Evolutionary conservation across 805 yeast species (phyloP), one percentile per base, ranked within the genome.

Genomic region (Cyberlindnera subsufficiens): DNA sequence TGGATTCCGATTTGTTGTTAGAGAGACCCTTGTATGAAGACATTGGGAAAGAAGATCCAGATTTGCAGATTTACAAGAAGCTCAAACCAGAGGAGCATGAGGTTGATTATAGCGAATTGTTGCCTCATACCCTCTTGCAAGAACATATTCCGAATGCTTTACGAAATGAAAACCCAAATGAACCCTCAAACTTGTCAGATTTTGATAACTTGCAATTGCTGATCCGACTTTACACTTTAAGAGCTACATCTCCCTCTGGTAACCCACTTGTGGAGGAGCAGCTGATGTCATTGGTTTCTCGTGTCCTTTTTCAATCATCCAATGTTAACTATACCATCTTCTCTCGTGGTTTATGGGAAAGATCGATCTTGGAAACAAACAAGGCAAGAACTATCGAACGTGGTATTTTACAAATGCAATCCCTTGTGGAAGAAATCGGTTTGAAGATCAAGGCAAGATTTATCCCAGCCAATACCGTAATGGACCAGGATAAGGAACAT

Each of bases 371-470:
- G 31, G 99, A 93, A 60, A 77, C 96, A 0, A 72, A 74, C 39
- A 81, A 80, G 51, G 79, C 95, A 1, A 81, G 85, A 58, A 91
- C 97, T 1, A 82, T 91, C 19, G 98, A 93, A 65, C 75, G 99
- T 60, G 98, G 98, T 39, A 80, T 90, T 5, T 69, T 93, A 40
- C 99, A 93, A 64, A 81, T 93, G 82, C 91, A 90, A 42, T 82
- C 95, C 3, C 68, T 93, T 35, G 93, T 90, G 22, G 96, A 89
- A 57, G 96, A 90, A 60, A 68, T 88, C 20, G 95, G 91, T 3
- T 72, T 81, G 43, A 75, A 80, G 43, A 77, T 83, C 40, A 69
- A 72, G 42, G 66, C 82, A 8, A 72, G 80, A 51, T 67, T 68
- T 55, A 77, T 69, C 65, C 86, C 73, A n/a, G 64, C 67, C 0